A percentile compares a stretch with the other conserved stretches of the same genome.
Evolutionary conservation across 2,329 filamentous ascomycete species (phyloP).

Genomic region (Clonostachys sp.): DNA sequence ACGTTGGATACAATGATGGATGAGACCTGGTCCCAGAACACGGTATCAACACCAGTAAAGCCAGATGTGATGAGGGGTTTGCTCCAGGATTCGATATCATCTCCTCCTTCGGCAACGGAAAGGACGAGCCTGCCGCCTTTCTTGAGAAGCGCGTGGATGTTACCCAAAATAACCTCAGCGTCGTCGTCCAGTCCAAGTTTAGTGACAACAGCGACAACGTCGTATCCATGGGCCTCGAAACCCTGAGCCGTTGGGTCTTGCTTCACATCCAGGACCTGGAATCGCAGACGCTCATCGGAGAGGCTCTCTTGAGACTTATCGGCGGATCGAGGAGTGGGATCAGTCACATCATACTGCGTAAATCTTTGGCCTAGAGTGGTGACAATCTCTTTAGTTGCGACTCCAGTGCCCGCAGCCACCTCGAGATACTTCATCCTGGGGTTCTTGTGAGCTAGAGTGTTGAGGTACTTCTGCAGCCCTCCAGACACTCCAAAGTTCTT

Average conservation of each 20-base stretch:
- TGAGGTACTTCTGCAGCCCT: neutral
- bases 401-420: slow-evolving; percentile 1
- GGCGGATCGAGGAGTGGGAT: slow-evolving; percentile 21
- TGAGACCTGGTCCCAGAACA: neutral
- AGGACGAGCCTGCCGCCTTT: slow-evolving; percentile 12
- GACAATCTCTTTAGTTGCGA: neutral
- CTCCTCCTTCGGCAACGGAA: neutral
- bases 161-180: slow-evolving; percentile 11
- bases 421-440: slow-evolving; percentile 3
- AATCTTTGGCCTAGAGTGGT: too few relatives aligned
- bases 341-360: slow-evolving; percentile 17
- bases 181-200: slow-evolving; percentile 17
- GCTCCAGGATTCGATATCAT: slow-evolving; percentile 13
- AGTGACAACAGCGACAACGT: slow-evolving; percentile 19
- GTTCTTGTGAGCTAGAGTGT: slow-evolving; percentile 3
- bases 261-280: slow-evolving; percentile 22
- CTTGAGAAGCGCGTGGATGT: slow-evolving; percentile 13
- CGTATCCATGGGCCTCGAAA: slow-evolving; percentile 15
- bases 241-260: slow-evolving; percentile 17
- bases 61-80: slow-evolving; percentile 14
- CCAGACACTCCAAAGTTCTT: too few relatives aligned
- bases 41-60: slow-evolving; percentile 8
- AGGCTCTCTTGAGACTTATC: slow-evolving; percentile 5
- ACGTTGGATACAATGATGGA: neutral
- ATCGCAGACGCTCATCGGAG: slow-evolving; percentile 9